A percentile compares a stretch with the other conserved stretches of the same genome.
Evolutionary conservation across 2,329 filamentous ascomycete genomes (phyloP).

Genomic region (Beauveria varroae): DNA sequence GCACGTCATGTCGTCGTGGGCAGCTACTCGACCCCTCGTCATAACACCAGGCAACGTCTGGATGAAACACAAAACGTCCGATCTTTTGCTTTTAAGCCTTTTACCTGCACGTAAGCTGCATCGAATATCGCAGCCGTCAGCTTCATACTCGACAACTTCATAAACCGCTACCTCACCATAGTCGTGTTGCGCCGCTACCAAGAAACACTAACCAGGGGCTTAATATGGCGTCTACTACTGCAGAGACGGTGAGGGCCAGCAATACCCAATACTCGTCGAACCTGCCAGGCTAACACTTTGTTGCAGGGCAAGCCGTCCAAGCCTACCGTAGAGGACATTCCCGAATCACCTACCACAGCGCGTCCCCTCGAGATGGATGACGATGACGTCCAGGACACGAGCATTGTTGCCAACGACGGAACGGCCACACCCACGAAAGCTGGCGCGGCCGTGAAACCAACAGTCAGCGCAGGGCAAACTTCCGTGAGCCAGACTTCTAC

Average conservation of each 20-base stretch:
- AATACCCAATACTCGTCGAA: conserved; percentile 4
- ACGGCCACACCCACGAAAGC: conserved; percentile 15
- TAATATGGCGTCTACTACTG: conserved; percentile 13
- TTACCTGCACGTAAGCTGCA: neutral
- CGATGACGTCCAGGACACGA: conserved; percentile 59
- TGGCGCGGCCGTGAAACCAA: conserved; percentile 16
- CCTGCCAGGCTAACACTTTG: neutral
- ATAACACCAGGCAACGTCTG: conserved; percentile 13
- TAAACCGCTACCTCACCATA: neutral
- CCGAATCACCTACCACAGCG: conserved; percentile 60
- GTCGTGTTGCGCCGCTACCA: conserved; percentile 5
- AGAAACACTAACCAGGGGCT: conserved; percentile 9
- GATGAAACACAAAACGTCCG: conserved; percentile 15
- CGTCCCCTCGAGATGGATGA: conserved; percentile 62
- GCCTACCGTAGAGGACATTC: conserved; percentile 27
- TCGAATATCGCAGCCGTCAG: neutral
- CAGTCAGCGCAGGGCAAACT: conserved; percentile 17
- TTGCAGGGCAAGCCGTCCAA: conserved; percentile 35
- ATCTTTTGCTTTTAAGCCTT: neutral
- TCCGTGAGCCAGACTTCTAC: conserved; percentile 18
- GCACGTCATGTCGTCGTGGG: conserved; percentile 32
- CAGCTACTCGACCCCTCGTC: conserved; percentile 22
- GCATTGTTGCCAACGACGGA: conserved; percentile 37
- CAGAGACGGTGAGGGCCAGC: conserved; percentile 10
- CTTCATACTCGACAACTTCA: neutral